Conservation (phyloP, 2,329 filamentous ascomycete species). For the Sporothrix curviconia region DNA sequence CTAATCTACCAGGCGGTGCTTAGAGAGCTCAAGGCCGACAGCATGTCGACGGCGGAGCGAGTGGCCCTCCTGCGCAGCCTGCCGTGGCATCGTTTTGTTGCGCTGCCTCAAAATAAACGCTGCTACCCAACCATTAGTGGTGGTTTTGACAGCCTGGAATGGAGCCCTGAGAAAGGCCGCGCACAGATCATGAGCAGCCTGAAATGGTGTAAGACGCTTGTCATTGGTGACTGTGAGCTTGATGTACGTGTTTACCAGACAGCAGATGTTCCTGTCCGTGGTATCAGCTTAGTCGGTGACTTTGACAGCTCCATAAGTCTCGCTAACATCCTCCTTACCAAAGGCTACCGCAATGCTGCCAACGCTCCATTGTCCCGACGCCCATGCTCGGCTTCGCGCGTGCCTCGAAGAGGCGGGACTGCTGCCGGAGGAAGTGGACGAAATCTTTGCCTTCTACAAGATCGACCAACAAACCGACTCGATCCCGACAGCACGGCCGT, state of each 20-base stretch:
- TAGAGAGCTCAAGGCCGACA: neutral
- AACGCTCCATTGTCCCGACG: neutral
- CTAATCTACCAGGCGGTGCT: neutral
- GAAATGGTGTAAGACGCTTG: neutral
- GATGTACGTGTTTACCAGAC: too few relatives aligned
- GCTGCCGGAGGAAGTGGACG: neutral
- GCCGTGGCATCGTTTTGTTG: neutral
- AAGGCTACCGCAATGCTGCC: neutral
- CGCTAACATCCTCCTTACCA: neutral
- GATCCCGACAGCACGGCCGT: neutral
- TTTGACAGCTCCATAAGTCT: too few relatives aligned
- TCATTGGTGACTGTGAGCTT: neutral
- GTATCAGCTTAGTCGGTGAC: too few relatives aligned
- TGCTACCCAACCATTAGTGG: neutral
- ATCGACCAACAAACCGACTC: neutral
- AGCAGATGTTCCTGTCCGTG: too few relatives aligned
- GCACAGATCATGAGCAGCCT: neutral
- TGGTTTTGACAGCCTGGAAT: neutral
- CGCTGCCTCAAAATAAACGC: neutral
- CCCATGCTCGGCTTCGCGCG: neutral
- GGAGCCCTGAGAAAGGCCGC: neutral
- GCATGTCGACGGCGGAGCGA: neutral
- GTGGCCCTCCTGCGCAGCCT: neutral
- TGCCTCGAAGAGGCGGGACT: neutral
- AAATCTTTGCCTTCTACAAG: neutral